Evolutionary conservation across 208 protist genomes (phyloP).

Genomic region (Phytomonas sp.): DNA sequence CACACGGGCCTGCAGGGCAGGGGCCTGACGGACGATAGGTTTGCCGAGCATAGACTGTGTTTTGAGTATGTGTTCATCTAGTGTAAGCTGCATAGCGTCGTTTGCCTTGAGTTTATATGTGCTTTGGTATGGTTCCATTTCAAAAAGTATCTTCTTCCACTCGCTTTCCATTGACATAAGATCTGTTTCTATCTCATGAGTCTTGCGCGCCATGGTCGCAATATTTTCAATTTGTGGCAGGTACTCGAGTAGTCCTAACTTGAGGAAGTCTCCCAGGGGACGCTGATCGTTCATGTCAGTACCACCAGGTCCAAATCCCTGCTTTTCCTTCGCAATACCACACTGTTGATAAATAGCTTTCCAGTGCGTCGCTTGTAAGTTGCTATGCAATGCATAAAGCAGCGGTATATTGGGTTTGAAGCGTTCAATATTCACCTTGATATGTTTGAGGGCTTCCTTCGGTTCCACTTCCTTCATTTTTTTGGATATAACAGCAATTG

Average conservation of each 20-base stretch:
- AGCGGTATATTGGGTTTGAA: slow-evolving; percentile 92
- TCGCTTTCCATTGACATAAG: slow-evolving; percentile 90
- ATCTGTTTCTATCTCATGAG: slow-evolving; percentile 87
- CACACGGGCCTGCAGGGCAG: slow-evolving; percentile 84
- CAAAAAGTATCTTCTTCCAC: slow-evolving; percentile 91
- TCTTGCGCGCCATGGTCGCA: slow-evolving; percentile 81
- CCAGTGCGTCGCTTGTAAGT: slow-evolving; percentile 93
- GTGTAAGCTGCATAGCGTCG: slow-evolving; percentile 88
- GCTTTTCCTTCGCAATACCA: slow-evolving; percentile 79
- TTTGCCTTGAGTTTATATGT: slow-evolving; percentile 91
- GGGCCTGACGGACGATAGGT: slow-evolving; percentile 84
- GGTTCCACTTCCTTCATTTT: slow-evolving; percentile 86
- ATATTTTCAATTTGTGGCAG: slow-evolving; percentile 81
- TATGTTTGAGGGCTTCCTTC: slow-evolving; percentile 53
- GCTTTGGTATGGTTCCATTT: slow-evolving; percentile 90
- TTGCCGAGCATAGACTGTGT: slow-evolving; percentile 94
- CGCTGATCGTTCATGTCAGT: slow-evolving; percentile 79
- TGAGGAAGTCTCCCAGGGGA: slow-evolving; percentile 73
- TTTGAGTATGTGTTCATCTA: slow-evolving; percentile 95
- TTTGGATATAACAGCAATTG: slow-evolving; percentile 65
- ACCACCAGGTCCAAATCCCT: slow-evolving; percentile 69
- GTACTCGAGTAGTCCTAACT: slow-evolving; percentile 82
- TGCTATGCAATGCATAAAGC: slow-evolving; percentile 88
- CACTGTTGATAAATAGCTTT: slow-evolving; percentile 80
- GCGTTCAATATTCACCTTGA: slow-evolving; percentile 85